Percentiles rank a stretch among this genome's conserved stretches.
Conservation (phyloP, 2,329 filamentous ascomycete genomes). For the Curvularia hawaiiensis region DNA sequence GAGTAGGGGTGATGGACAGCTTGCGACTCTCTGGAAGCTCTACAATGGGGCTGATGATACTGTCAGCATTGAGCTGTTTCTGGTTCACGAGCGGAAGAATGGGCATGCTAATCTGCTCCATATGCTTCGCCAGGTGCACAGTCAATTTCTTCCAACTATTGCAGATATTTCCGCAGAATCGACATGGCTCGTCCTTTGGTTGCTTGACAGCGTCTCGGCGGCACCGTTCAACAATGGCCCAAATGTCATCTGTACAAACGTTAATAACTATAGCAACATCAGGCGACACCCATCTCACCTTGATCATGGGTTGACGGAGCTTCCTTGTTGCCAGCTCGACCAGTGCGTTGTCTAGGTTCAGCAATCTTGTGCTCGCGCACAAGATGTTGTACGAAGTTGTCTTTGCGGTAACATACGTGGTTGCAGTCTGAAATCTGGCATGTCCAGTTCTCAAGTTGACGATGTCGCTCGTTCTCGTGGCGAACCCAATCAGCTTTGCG, state of each 20-base stretch:
- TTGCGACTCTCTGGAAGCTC: conserved; percentile 44
- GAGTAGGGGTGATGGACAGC: conserved; percentile 34
- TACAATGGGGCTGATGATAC: conserved; percentile 46
- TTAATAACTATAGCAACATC: conserved; percentile 17
- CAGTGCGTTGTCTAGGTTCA: conserved; percentile 78
- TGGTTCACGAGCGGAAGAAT: conserved; percentile 61
- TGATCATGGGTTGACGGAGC: conserved; percentile 29
- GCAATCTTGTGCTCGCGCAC: conserved; percentile 87
- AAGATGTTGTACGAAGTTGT: conserved; percentile 92
- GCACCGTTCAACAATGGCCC: conserved; percentile 78
- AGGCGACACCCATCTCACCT: conserved; percentile 23
- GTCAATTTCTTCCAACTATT: conserved; percentile 91
- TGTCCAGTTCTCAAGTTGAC: conserved; percentile 89
- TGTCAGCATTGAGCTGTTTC: conserved; percentile 46
- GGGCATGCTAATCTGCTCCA: conserved; percentile 89
- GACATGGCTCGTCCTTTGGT: conserved; percentile 79
- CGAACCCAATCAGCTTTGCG: conserved; percentile 95
- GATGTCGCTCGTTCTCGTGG: conserved; percentile 89
- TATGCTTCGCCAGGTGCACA: conserved; percentile 91
- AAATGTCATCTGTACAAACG: conserved; percentile 63
- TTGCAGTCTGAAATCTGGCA: conserved; percentile 81
- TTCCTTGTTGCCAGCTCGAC: conserved; percentile 52
- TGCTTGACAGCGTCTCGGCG: conserved; percentile 69
- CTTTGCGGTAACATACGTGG: conserved; percentile 83
- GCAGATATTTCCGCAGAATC: conserved; percentile 83